Base-by-base conservation (phyloP, 352 stramenopile species). In the Globisporangium abappressorium region DNA sequence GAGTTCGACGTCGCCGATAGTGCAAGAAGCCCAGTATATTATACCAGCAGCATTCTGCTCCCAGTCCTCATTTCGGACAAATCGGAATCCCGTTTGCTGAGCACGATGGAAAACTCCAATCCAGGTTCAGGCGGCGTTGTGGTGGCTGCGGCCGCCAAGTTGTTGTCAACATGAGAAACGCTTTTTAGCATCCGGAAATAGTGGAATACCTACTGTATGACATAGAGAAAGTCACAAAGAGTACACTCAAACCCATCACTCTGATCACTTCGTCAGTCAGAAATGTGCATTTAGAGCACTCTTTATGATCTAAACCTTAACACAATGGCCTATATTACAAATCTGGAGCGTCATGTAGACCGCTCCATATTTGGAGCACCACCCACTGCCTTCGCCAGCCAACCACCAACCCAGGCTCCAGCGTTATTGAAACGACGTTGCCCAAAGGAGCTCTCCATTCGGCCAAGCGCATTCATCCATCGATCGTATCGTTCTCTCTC, bases 371-470 rank as follows among this genome's bases (percentile, higher is more conserved):
- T n/a, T 49, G 14, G 41, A 49, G 41, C 41, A 22, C 15, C 57
- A 26, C 33, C 20, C 18, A 33, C 30, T 43, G 18, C 30, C 5
- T 9, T 30, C 51, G 34, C 34, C 28, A 60, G 49, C 49, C 62
- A 67, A 67, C 51, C 49, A 64, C 58, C 22, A 66, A 66, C 41
- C 41, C 41, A 57, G 53, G 30, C 30, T 12, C 22, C 8, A 26
- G 15, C 28, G 26, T 55, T 49, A 4, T 68, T 56, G 62, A 68
- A 68, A 61, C 62, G 62, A 30, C 62, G 62, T 68, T 11, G 28
- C 47, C 20, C 41, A 49, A 49, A 9, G 18, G 18, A n/a, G 41
- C 41, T 49, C 15, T 49, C 41, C 41, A 49, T n/a, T 49, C 41
- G 15, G 41, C 41, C 41, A 49, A 59, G 47, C 46, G 57, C 61